Percentiles rank a stretch among this genome's conserved stretches.
These are phyloP conservation scores for Phyllosticta ampelicida DNA, from an alignment of 2,329 filamentous ascomycete species.

Conservation along the genomic window DNA sequence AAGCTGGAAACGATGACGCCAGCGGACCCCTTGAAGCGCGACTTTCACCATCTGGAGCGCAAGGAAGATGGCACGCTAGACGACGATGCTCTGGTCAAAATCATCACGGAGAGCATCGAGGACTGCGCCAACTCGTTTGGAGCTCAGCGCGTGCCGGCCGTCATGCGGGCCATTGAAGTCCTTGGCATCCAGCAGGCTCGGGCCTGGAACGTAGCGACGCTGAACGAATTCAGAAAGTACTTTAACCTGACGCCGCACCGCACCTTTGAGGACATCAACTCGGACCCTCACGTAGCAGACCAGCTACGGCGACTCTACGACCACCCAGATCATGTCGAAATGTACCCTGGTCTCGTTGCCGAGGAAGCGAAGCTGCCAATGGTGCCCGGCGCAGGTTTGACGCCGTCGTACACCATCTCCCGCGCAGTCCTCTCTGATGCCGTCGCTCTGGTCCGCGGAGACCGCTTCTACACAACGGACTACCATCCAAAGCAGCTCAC, in stretches of 20 bases:
- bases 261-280: constrained; percentile 75
- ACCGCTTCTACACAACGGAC: constrained; percentile 69
- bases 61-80: constrained; percentile 56
- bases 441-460: constrained; percentile 65
- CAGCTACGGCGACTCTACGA: constrained; percentile 52
- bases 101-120: constrained; percentile 58
- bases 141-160: constrained; percentile 58
- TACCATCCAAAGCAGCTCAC: constrained; percentile 61
- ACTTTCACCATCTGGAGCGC: constrained; percentile 56
- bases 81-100: constrained; percentile 66
- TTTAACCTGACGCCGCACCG: constrained; percentile 67
- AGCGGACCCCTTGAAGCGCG: constrained; percentile 56
- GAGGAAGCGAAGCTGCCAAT: constrained; percentile 67
- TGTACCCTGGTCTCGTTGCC: constrained; percentile 68
- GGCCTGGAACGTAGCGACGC: constrained; percentile 63
- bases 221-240: constrained; percentile 80
- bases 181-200: constrained; percentile 69
- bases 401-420: constrained; percentile 65
- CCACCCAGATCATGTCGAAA: constrained; percentile 67
- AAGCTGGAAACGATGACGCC: constrained; percentile 52
- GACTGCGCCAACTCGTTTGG: constrained; percentile 56
- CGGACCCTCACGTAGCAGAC: constrained; percentile 58
- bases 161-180: constrained; percentile 67
- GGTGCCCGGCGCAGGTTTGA: constrained; percentile 57
- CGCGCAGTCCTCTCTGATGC: constrained; percentile 69